Base-by-base conservation (phyloP, 2,329 filamentous ascomycete genomes). In the Epicoccum nigrum region DNA sequence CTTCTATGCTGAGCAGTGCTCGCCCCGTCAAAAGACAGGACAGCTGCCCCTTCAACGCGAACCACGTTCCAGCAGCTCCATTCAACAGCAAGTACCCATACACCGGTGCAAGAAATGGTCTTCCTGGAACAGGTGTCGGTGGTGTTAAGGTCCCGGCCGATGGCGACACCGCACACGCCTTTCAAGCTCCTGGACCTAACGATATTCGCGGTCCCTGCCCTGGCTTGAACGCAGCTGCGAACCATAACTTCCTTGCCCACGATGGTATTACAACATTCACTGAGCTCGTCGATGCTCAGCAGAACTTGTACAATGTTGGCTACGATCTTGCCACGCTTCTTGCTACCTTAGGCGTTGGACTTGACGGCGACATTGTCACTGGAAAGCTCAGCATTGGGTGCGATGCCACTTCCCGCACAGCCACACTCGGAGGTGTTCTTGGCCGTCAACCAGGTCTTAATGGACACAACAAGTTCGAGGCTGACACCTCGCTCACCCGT, bases 301-400 rank as follows among this genome's bases (percentile, higher is more conserved):
- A 78, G 58, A 77, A 79, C 40, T 50, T 78, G 20, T 79, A 77
- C 65, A 78, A 78, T 30, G 71, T 78, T 17, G 74, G 68, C 39
- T 77, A 74, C 42, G 75, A 77, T 51, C 65, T 77, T 19, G 71
- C 76, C 7, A 64, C 66, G 21, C 58, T 76, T 11, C 68, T 78
- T 9, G 75, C 76, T 3, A 60, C 69, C 7, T 68, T 76, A 7
- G 74, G 74, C 44, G 65, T 79, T 5, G 64, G 64, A 11, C 56
- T 73, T 4, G 75, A 76, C 41, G 76, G 76, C 16, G 76, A 78
- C 46, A 41, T 73, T 3, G 60, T 74, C 20, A 78, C 75, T 13
- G 59, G 69, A 43, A 77, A 76, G 61, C 66, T 78, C 5, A 76
- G 72, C 33, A 76, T 78, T 38, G 74, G 75, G n/a, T 78, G 76